Evolutionary conservation across 768 basidiomycete genomes (phyloP), one percentile per base, ranked within the genome.

Genomic region (Tulasnella calospora): DNA sequence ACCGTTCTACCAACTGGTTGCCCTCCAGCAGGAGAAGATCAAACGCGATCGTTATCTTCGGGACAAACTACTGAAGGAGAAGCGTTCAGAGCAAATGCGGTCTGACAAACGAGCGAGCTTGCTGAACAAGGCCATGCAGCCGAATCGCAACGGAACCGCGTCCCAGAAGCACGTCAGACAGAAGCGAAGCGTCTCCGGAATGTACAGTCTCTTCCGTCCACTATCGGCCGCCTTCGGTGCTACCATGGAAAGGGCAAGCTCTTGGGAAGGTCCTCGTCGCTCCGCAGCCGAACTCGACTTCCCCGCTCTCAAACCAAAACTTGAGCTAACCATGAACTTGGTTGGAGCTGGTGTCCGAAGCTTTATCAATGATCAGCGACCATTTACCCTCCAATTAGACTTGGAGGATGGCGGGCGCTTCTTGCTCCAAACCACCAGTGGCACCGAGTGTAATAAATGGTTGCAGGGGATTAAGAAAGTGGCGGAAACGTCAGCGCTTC

Each of bases 401-500:
- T 93, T 94, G 0, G 94, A 95, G 83, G 94, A 95, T 82, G 94
- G 94, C 10, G 94, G 93, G 0, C 91, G 91, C 81, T 94, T 94
- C 81, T 83, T 94, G 44, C 84, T 95, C 21, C 94, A 96, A 83
- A 91, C 93, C 0, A 83, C 89, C 46, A 90, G 88, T 81, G 89
- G 88, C 83, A 86, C 87, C 51, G 94, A 94, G 80, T 91, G 94
- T 90, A 85, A 83, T 76, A 90, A 87, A 81, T 96, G 94, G 94
- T 87, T 94, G 75, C 90, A 91, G 23, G 91, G 89, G 35, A 90
- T 96, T 80, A 88, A 88, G 47, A 88, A 89, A 47, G 89, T 93
- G 55, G 89, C 93, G 35, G 91, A 90, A 81, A 88, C 88, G 77
- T 91, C 92, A 55, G 92, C 92, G 35, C 91, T 92, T 82, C 88